Conservation (phyloP, 2,329 filamentous ascomycete species). For the Aspergillus fumigatus region DNA sequence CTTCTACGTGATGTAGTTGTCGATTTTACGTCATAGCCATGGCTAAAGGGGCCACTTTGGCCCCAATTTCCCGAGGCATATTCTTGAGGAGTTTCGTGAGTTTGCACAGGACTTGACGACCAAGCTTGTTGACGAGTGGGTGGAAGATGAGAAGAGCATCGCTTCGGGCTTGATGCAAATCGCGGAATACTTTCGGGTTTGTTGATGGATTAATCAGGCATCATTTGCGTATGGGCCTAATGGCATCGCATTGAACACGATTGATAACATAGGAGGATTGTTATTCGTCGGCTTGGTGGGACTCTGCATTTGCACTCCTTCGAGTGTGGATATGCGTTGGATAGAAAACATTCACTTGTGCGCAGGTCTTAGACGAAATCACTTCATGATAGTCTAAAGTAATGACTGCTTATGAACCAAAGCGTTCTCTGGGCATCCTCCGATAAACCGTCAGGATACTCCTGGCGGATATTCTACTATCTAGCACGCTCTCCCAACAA, state of each 20-base stretch:
- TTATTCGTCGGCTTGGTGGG: not conserved
- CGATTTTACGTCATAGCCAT: not conserved
- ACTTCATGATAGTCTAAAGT: not conserved
- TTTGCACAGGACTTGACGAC: constrained; percentile 23
- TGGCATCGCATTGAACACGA: not conserved
- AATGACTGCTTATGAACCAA: too few species aligned
- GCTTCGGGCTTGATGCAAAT: not conserved
- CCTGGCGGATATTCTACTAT: not conserved
- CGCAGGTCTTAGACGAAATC: not conserved
- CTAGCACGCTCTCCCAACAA: constrained; percentile 18
- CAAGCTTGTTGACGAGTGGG: not conserved
- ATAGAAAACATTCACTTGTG: not conserved
- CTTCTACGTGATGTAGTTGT: not conserved
- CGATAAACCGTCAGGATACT: not conserved
- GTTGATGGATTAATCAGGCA: not conserved
- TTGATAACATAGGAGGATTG: not conserved
- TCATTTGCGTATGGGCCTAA: not conserved
- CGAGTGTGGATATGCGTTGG: not conserved
- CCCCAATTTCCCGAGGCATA: constrained; percentile 21
- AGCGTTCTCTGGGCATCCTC: not conserved
- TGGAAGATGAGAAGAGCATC: not conserved
- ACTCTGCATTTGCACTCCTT: not conserved
- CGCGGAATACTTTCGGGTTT: not conserved
- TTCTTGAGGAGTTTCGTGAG: not conserved
- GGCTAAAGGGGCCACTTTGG: constrained; percentile 13